phyloP scores from a whole-genome alignment of 163 green algal genomes.

The Volvox carteri region DNA sequence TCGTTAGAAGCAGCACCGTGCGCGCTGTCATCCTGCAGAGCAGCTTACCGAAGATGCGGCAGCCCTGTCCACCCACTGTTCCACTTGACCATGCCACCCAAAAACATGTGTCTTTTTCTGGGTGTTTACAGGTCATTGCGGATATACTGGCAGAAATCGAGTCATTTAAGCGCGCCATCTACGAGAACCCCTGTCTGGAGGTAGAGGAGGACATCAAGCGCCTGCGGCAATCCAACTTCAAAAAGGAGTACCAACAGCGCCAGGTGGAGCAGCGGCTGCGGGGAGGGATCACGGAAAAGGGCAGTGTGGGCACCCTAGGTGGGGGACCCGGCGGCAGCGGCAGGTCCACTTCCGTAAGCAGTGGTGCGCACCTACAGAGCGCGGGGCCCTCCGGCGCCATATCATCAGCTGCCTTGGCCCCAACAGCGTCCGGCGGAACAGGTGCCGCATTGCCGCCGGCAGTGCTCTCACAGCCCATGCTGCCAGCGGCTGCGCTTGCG shows the following conservation, averaged over 20 bases:
- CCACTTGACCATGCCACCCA: no score
- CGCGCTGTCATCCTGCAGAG: no score
- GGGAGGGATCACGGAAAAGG: neutral
- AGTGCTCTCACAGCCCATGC: neutral
- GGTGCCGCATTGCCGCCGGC: neutral
- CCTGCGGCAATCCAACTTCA: constrained; percentile 64
- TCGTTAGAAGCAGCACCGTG: no score
- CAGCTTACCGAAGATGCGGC: no score
- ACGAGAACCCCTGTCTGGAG: constrained; percentile 56
- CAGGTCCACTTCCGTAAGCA: neutral
- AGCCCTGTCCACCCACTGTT: no score
- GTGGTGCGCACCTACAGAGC: neutral
- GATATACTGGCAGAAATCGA: constrained; percentile 54
- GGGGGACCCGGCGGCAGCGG: neutral
- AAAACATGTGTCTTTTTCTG: no score
- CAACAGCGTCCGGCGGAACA: neutral
- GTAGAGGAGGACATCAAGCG: constrained; percentile 61
- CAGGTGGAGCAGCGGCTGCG: constrained; percentile 33
- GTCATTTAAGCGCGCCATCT: constrained; percentile 57
- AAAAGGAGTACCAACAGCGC: constrained; percentile 63
- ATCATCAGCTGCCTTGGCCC: neutral
- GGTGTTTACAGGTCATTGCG: constrained; percentile 47
- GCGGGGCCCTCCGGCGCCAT: neutral
- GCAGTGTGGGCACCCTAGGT: neutral
- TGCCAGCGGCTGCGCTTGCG: neutral